Evolutionary conservation across 495 filamentous ascomycete species (phyloP), one percentile per base, ranked within the genome.

Genomic region (Collariella sp.): DNA sequence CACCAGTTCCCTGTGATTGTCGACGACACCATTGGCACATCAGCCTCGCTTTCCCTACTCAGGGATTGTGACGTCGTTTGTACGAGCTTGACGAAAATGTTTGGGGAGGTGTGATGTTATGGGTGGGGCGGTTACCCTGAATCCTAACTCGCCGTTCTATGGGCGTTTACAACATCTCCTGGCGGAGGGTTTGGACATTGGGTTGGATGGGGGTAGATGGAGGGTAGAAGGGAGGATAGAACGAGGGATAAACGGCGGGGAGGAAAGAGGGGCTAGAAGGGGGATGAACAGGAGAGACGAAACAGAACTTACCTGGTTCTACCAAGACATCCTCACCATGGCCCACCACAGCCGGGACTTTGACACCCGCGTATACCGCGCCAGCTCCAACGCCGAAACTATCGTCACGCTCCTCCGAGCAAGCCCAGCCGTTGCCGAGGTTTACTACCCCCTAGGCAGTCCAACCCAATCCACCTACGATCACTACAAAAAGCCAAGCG

Each of bases 1-100:
- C 38, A 56, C 35, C 9, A 31, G 2, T 61, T 63, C 16, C 13
- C 47, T 2, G 51, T 67, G 11, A 50, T 59, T 5, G 61, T 67
- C 16, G 65, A 67, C 50, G 65, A 67, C 40, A 67, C 65, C 0
- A 34, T 67, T 6, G 58, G 63, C n/a, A 62, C 58, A 0, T 42
- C 22, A 19, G 48, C 58, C 19, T 51, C 54, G n/a, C 40, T 63
- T 24, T 22, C 23, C 23, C 23, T 67, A 12, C 33, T 66, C 2
- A 0, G 13, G 0, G n/a, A 29, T 1, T 66, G 63, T 33, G 59
- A 66, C 24, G 50, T 59, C 0, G 18, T 64, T 11, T 62, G 58
- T 46, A 66, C 63, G 0, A 66, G 63, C 52, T 42, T 67, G 38
- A 59, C 61, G 19, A 67, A 67, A 33, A 62, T 67, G 63, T 63